Percentiles rank a stretch among this genome's conserved stretches.
These are phyloP conservation scores for Fusarium anguioides DNA, from an alignment of 2,329 filamentous ascomycete genomes.

Conservation along the genomic window DNA sequence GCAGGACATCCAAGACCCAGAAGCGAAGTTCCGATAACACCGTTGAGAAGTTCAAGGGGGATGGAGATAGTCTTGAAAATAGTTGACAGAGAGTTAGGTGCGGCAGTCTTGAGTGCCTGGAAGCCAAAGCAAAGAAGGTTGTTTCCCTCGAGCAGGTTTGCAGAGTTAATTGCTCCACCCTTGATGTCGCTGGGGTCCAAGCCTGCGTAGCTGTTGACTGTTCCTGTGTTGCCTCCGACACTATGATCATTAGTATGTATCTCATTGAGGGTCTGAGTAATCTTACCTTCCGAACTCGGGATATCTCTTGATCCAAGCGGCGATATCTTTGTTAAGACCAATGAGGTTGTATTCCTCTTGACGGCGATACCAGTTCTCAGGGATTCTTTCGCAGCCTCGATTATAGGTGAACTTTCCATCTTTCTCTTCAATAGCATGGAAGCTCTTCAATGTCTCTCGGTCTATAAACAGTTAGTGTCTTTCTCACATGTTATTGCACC, in stretches of 20 bases:
- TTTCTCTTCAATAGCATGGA: constrained; percentile 9
- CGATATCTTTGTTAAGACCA: constrained; percentile 7
- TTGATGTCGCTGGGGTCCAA: constrained; percentile 18
- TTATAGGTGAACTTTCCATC: constrained; percentile 9
- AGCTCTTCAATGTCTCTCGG: constrained; percentile 6
- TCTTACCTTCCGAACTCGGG: constrained; percentile 23
- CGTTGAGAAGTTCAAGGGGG: constrained; percentile 1
- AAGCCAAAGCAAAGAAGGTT: constrained; percentile 26
- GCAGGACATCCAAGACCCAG: constrained; percentile 8
- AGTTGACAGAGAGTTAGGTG: constrained; percentile 1
- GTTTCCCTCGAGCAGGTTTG: constrained; percentile 12
- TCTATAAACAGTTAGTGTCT: neutral
- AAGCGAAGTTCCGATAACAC: neutral
- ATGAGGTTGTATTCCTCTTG: constrained; percentile 14
- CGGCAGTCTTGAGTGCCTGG: constrained; percentile 12
- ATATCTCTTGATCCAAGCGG: constrained; percentile 6
- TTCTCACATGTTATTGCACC: accelerated
- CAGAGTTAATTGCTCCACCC: constrained; percentile 11
- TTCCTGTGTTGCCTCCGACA: constrained; percentile 21
- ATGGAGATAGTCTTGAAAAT: constrained; percentile 5
- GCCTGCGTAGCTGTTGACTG: constrained; percentile 17
- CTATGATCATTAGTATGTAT: neutral
- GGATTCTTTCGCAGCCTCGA: constrained; percentile 23
- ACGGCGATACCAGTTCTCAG: constrained; percentile 21
- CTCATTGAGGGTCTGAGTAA: accelerated